These are phyloP conservation scores for Pichia sp. DNA, from an alignment of 1,139 yeast genomes.

Conservation along the genomic window DNA sequence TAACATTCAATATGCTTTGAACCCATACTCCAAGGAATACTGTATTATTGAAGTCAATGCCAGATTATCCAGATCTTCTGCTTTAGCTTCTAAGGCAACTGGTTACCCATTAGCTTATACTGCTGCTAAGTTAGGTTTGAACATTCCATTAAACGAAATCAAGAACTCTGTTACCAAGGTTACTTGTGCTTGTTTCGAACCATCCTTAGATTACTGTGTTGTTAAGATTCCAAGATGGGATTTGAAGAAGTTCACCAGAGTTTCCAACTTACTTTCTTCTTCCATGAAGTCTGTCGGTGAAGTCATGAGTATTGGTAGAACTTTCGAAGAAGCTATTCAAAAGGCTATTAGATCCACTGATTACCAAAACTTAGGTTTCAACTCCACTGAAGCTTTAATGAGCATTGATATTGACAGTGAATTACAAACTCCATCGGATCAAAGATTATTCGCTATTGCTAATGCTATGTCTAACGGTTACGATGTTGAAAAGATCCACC, in stretches of 20 bases:
- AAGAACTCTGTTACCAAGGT: conserved; percentile 93
- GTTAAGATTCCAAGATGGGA: conserved; percentile 99
- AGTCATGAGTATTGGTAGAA: conserved; percentile 97
- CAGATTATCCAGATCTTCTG: conserved; percentile 96
- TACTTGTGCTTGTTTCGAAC: conserved; percentile 97
- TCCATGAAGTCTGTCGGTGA: conserved; percentile 99
- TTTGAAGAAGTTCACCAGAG: conserved; percentile 92
- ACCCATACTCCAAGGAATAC: conserved; percentile 92
- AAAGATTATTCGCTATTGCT: conserved; percentile 95
- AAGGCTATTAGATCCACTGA: conserved; percentile 97
- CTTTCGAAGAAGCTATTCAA: conserved; percentile 97
- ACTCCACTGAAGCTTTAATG: conserved; percentile 81
- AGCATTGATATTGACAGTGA: conserved; percentile 88
- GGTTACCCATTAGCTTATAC: conserved; percentile 98
- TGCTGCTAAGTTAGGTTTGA: conserved; percentile 95
- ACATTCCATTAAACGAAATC: conserved; percentile 89
- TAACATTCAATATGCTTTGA: conserved; percentile 96
- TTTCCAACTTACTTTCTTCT: conserved; percentile 82
- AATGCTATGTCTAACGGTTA: conserved; percentile 85
- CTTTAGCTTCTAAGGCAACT: conserved; percentile 97
- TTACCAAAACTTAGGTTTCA: conserved; percentile 93
- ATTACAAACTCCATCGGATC: conserved; percentile 94
- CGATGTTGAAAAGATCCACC: conserved; percentile 90
- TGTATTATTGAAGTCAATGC: conserved; percentile 99
- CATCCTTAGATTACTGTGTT: conserved; percentile 95